Conservation (phyloP, 73 alveolate species). For the Tetrahymena elliotti region DNA sequence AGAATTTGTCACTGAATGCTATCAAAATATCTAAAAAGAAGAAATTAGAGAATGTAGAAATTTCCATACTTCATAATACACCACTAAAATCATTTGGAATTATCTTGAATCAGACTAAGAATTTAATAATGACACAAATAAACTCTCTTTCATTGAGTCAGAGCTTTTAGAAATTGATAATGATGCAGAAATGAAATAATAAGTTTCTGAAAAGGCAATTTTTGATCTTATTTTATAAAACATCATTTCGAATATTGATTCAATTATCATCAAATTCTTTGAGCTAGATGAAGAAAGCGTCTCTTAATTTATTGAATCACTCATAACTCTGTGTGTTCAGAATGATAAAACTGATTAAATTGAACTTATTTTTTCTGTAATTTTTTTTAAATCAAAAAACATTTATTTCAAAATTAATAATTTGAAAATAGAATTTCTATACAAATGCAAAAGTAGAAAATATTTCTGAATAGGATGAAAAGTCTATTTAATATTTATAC, state of each 20-base stretch:
- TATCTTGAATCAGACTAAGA: neutral
- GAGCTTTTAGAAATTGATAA: neutral
- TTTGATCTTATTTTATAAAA: neutral
- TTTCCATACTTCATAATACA: neutral
- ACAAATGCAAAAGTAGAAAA: neutral
- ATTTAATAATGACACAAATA: neutral
- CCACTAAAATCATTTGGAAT: neutral
- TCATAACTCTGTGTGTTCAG: neutral
- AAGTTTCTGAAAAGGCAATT: neutral
- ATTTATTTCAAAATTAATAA: too few species aligned
- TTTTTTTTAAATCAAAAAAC: neutral
- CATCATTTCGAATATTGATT: neutral
- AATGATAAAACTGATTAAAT: neutral
- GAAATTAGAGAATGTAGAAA: neutral
- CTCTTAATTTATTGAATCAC: neutral
- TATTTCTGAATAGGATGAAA: neutral
- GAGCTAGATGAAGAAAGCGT: neutral
- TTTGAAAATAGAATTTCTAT: neutral
- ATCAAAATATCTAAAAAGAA: neutral
- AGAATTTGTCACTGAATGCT: neutral
- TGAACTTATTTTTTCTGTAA: neutral
- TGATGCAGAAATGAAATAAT: neutral
- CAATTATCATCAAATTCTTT: neutral
- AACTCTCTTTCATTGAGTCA: neutral
- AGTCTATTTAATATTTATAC: neutral